A percentile compares a stretch with the other conserved stretches of the same genome.
Conservation (phyloP, 768 basidiomycete genomes). For the Mycena indigotica region DNA sequence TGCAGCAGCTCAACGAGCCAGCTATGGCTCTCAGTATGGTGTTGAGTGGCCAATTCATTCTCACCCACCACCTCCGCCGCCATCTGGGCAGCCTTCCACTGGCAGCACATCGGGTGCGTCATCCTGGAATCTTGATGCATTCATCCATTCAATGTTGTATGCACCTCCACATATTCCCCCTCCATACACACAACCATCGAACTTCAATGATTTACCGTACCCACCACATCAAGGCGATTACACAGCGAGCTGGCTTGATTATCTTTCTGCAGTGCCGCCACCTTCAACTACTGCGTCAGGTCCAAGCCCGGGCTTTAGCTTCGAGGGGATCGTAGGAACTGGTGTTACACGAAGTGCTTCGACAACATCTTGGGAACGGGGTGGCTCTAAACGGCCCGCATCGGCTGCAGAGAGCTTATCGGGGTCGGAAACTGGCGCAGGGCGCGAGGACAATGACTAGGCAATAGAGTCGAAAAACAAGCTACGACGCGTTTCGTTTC, state of each 20-base stretch:
- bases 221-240: neutral
- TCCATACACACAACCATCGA: neutral
- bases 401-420: too few species aligned
- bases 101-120: conserved; percentile 20
- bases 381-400: too few species aligned
- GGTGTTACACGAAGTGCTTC: neutral
- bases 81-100: neutral
- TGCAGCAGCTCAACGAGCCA: neutral
- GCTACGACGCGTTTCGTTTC: too few species aligned
- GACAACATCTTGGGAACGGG: neutral
- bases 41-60: conserved; percentile 21
- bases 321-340: neutral
- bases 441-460: too few species aligned
- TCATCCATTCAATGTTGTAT: conserved; percentile 23
- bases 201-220: neutral
- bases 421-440: too few species aligned
- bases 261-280: conserved; percentile 4
- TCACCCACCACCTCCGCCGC: neutral
- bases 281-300: neutral
- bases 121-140: conserved; percentile 24
- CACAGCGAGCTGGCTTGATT: conserved; percentile 16
- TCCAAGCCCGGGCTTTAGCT: neutral
- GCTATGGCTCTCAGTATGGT: neutral
- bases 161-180: neutral
- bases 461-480: too few species aligned